Conservation (phyloP, 768 basidiomycete species). For the Leucocoprinus birnbaumii region DNA sequence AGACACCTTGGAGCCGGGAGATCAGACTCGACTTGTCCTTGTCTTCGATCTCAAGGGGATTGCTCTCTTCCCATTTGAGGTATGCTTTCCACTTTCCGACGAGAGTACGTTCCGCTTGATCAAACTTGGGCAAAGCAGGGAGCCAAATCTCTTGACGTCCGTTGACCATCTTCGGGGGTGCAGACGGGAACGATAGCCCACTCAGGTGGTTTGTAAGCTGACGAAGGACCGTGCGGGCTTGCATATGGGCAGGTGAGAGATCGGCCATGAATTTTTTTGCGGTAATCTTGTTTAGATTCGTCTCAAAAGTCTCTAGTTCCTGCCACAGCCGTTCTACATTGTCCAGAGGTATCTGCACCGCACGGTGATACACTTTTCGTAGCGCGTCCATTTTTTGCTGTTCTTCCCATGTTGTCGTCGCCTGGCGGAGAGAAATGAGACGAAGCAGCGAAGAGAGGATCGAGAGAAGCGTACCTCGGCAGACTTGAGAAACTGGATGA, state of each 20-base stretch:
- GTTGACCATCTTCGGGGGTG: conserved; percentile 3
- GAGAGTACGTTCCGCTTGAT: conserved; percentile 64
- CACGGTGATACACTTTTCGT: conserved; percentile 89
- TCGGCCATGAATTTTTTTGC: conserved; percentile 96
- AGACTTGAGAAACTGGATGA: conserved; percentile 82
- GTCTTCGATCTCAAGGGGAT: conserved; percentile 90
- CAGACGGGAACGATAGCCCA: conserved; percentile 39
- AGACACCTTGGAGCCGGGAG: conserved; percentile 74
- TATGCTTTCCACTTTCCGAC: conserved; percentile 91
- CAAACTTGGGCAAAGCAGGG: conserved; percentile 72
- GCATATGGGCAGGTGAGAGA: conserved; percentile 92
- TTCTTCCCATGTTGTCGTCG: conserved; percentile 89
- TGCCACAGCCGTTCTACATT: conserved; percentile 93
- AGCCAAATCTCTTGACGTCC: conserved; percentile 50
- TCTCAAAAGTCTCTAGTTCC: conserved; percentile 92
- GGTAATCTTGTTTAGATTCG: conserved; percentile 82
- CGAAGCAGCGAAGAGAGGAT: not conserved
- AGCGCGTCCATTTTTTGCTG: conserved; percentile 94
- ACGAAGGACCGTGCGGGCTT: conserved; percentile 85
- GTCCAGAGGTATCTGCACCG: conserved; percentile 91
- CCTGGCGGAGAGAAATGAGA: conserved; percentile 28
- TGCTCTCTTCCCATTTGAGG: conserved; percentile 92
- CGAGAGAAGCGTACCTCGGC: conserved; percentile 57
- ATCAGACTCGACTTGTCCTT: conserved; percentile 68
- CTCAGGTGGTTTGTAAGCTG: conserved; percentile 72